Percentiles rank a stretch among this genome's conserved stretches.
phyloP scores from a whole-genome alignment of 1,284 basidiomycete species.

The Apiotrichum veenhuisii region DNA sequence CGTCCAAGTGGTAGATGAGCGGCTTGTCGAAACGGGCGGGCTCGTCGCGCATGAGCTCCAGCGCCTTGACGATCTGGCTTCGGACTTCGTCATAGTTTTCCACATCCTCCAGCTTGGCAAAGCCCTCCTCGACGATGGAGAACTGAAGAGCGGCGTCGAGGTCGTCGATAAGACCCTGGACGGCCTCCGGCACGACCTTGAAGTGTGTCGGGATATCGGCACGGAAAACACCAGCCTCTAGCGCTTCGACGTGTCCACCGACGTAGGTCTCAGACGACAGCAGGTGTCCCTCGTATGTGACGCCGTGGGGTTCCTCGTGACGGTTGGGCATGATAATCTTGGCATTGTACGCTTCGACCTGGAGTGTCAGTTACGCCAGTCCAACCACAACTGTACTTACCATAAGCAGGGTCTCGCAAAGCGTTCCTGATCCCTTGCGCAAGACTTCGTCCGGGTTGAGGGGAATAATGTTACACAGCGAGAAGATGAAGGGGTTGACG shows the following conservation, averaged over 20 bases:
- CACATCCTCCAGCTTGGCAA: slow-evolving; percentile 74
- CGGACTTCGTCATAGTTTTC: slow-evolving; percentile 95
- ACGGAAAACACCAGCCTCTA: slow-evolving; percentile 97
- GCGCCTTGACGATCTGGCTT: slow-evolving; percentile 66
- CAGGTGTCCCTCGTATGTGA: slow-evolving; percentile 93
- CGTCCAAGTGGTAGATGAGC: slow-evolving; percentile 97
- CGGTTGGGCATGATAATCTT: slow-evolving; percentile 97
- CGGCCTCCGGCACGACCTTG: slow-evolving; percentile 84
- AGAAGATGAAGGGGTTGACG: slow-evolving; percentile 99
- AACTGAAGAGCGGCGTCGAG: slow-evolving; percentile 88
- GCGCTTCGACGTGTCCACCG: slow-evolving; percentile 96
- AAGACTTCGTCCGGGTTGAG: slow-evolving; percentile 95
- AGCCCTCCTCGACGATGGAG: slow-evolving; percentile 83
- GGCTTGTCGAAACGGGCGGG: slow-evolving; percentile 85
- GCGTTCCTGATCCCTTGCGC: slow-evolving; percentile 90
- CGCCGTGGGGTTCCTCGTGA: slow-evolving; percentile 87
- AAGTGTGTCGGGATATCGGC: slow-evolving; percentile 95
- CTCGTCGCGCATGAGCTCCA: slow-evolving; percentile 88
- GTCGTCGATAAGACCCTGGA: slow-evolving; percentile 90
- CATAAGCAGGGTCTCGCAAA: slow-evolving; percentile 98
- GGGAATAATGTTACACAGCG: slow-evolving; percentile 98
- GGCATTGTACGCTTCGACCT: slow-evolving; percentile 93
- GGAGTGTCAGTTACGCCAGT: slow-evolving; percentile 13
- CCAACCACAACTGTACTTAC: slow-evolving; percentile 58
- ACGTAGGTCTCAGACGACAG: slow-evolving; percentile 98